Evolutionary conservation across 2,329 filamentous ascomycete species (phyloP), one percentile per base, ranked within the genome.

Genomic region (Arthrobotrys megalospora): DNA sequence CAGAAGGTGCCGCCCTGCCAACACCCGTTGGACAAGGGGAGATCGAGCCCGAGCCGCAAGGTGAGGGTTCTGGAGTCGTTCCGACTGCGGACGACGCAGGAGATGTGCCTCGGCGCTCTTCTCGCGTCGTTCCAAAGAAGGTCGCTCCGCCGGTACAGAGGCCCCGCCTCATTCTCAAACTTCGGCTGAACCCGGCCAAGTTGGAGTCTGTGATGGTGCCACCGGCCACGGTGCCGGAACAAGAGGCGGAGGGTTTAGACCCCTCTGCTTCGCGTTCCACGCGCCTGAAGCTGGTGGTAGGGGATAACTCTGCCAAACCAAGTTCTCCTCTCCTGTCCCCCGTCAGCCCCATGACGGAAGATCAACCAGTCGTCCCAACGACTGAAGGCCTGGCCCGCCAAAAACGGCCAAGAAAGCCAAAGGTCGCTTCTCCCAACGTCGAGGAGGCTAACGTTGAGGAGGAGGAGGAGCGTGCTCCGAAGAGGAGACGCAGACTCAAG

Each of bases 71-170:
- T 47, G 67, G 63, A 47, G 58, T 16, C 12, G 48, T n/a, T 14
- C 53, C 65, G 10, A 47, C 75, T 38, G 62, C 52, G 32, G 75
- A 78, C 24, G 65, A 65, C 47, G 58, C 60, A 5, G 72, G 60
- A 34, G 72, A 77, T 34, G 36, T 28, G 47, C 75, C 75, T 48
- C 43, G 75, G 52, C 75, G 75, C 24, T 78, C 75, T 21, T 78
- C 75, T 19, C 67, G 75, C 34, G 75, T 71, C 41, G 65, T 71
- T 55, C 67, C 67, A 53, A 78, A 68, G 75, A 78, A 64, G 67
- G 47, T 38, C 8, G 55, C 58, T 28, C 67, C 47, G 45, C 36
- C 32, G 11, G 45, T 38, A 38, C 60, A 66, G 50, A 78, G 66
- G 47, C 71, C 53, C 8, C 62, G 62, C n/a, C 43, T 72, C 43